These are phyloP conservation scores for Amanita subjunquillea DNA, from an alignment of 768 basidiomycete genomes.

Conservation along the genomic window DNA sequence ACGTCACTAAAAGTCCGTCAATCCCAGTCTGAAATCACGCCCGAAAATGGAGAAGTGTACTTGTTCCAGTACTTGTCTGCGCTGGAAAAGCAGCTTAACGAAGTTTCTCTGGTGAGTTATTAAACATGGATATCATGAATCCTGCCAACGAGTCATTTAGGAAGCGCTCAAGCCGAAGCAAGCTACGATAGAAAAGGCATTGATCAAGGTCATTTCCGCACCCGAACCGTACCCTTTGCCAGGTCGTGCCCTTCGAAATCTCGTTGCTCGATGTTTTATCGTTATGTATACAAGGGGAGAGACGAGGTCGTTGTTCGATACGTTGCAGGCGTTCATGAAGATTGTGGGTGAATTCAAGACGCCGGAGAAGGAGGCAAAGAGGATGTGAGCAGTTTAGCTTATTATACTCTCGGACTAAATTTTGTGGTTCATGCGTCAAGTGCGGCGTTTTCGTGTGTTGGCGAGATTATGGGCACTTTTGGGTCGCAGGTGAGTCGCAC, in stretches of 20 bases:
- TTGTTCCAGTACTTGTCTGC: conserved; percentile 76
- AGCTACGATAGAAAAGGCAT: conserved; percentile 43
- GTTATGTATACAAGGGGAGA: conserved; percentile 72
- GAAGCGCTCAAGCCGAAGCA: conserved; percentile 59
- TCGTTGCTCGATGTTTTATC: conserved; percentile 70
- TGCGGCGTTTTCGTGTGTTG: conserved; percentile 78
- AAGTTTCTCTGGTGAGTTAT: conserved; percentile 40
- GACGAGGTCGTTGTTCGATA: conserved; percentile 79
- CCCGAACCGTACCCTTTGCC: conserved; percentile 66
- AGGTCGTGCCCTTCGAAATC: conserved; percentile 75
- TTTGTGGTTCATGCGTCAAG: conserved; percentile 22
- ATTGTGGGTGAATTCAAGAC: conserved; percentile 65
- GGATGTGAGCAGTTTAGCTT: conserved; percentile 41
- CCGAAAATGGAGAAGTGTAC: conserved; percentile 75
- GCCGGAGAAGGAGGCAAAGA: conserved; percentile 47
- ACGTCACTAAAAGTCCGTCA: background rate
- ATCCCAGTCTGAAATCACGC: conserved; percentile 50
- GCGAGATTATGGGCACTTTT: conserved; percentile 78
- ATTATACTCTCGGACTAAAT: background rate
- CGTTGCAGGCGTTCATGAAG: conserved; percentile 67
- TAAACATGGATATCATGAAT: background rate
- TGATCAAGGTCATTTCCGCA: conserved; percentile 61
- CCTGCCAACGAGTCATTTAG: conserved; percentile 24
- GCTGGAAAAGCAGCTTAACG: conserved; percentile 47
- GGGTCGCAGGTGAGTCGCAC: conserved; percentile 66